Percentiles rank a stretch among this genome's conserved stretches.
phyloP scores from a whole-genome alignment of 1,139 yeast species.

The Hyphopichia burtonii region DNA sequence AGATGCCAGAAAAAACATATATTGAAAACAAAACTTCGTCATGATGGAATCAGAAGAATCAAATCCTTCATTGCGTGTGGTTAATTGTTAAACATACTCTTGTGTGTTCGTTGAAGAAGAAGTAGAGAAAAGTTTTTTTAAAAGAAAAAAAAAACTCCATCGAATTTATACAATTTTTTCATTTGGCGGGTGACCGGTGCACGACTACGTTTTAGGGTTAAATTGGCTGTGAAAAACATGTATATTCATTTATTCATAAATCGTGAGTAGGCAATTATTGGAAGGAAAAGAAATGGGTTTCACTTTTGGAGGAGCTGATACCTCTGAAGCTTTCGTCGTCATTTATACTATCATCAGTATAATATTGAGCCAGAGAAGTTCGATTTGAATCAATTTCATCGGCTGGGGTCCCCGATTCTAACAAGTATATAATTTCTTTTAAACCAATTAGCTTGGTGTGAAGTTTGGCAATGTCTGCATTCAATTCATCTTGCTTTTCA shows the following conservation, averaged over 20 bases:
- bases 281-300: no score
- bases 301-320: no score
- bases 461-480: constrained; percentile 51
- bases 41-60: not conserved
- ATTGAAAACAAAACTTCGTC: constrained; percentile 19
- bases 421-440: not conserved
- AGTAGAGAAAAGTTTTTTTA: not conserved
- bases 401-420: not conserved
- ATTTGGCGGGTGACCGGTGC: no score
- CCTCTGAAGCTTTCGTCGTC: not conserved
- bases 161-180: no score
- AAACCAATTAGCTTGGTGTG: constrained; percentile 35
- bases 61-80: not conserved
- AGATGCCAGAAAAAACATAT: constrained; percentile 70
- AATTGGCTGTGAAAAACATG: not conserved
- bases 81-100: not conserved
- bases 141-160: no score
- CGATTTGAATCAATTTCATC: not conserved
- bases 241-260: no score
- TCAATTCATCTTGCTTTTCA: constrained; percentile 54
- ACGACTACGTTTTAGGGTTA: not conserved
- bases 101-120: not conserved
- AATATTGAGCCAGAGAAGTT: not conserved
- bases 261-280: no score
- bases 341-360: not conserved